These are phyloP conservation scores for Bassia scoparia DNA, from an alignment of 148 eudicot species.

Conservation along the genomic window DNA sequence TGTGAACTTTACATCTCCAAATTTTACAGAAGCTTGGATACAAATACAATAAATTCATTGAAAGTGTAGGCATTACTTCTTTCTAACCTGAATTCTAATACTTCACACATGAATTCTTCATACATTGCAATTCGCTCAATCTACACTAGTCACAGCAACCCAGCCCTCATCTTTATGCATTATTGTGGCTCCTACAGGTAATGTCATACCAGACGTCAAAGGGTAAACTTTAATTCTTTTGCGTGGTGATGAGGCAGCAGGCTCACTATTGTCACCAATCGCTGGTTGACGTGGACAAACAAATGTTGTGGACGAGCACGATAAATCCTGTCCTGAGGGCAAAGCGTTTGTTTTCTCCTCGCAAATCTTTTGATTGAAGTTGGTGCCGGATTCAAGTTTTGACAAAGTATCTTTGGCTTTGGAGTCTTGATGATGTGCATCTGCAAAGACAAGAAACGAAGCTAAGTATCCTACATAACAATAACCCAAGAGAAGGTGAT, in stretches of 20 bases:
- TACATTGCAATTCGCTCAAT: conserved; percentile 14
- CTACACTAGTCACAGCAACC: conserved; percentile 24
- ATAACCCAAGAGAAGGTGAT: neutral
- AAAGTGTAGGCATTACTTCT: neutral
- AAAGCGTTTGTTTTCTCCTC: neutral
- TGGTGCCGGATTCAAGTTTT: neutral
- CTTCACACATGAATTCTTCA: neutral
- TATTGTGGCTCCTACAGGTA: conserved; percentile 30
- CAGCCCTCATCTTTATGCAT: conserved; percentile 39
- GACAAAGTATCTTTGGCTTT: neutral
- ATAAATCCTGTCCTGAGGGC: conserved; percentile 1
- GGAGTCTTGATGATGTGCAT: conserved; percentile 15
- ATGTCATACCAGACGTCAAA: conserved; percentile 17
- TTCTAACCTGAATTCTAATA: neutral
- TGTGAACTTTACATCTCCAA: neutral
- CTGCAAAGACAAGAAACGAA: conserved; percentile 10
- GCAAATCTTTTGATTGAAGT: neutral
- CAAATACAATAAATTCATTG: neutral
- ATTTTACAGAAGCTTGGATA: neutral
- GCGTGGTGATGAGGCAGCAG: neutral
- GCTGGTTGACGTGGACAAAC: conserved; percentile 10
- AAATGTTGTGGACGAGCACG: conserved; percentile 1
- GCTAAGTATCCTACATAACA: neutral
- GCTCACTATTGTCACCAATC: neutral
- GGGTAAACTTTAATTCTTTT: conserved; percentile 32